These are phyloP conservation scores for Tylopilus vinaceipallidus DNA, from an alignment of 768 basidiomycete species.

Conservation along the genomic window DNA sequence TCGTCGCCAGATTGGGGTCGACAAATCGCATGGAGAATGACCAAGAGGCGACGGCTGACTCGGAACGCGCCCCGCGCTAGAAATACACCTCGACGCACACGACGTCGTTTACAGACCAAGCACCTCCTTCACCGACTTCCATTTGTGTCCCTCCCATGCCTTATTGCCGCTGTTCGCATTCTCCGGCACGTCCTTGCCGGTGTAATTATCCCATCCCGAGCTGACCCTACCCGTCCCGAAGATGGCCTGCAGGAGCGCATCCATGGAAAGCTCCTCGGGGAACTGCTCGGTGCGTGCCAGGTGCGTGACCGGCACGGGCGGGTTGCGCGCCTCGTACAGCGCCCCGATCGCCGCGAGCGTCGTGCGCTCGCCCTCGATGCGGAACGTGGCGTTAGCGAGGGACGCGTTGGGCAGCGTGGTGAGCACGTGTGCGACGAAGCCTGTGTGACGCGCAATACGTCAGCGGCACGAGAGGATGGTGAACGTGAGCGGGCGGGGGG, in stretches of 20 bases:
- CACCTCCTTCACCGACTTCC: slow-evolving; percentile 30
- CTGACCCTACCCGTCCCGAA: slow-evolving; percentile 32
- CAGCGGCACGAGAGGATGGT: too few species aligned
- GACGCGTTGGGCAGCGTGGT: slow-evolving; percentile 28
- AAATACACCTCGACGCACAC: too few species aligned
- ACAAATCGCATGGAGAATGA: too few species aligned
- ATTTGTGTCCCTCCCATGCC: slow-evolving; percentile 34
- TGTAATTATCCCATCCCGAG: slow-evolving; percentile 34
- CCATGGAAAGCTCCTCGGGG: slow-evolving; percentile 29
- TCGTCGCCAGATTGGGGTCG: too few species aligned
- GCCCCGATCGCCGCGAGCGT: slow-evolving; percentile 26
- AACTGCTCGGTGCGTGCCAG: slow-evolving; percentile 25
- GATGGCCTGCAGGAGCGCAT: slow-evolving; percentile 30
- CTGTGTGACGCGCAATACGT: too few species aligned
- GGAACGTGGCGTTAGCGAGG: slow-evolving; percentile 33
- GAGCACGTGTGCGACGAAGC: slow-evolving; percentile 35
- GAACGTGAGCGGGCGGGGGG: too few species aligned
- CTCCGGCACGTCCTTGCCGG: slow-evolving; percentile 30
- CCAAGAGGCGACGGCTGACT: too few species aligned
- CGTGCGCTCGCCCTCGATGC: slow-evolving; percentile 36
- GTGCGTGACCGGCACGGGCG: slow-evolving; percentile 22
- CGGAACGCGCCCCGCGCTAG: too few species aligned
- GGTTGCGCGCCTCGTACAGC: slow-evolving; percentile 24
- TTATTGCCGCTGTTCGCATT: slow-evolving; percentile 31
- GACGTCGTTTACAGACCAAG: slow-evolving; percentile 27